Conservation (phyloP, 78 protist genomes). For the Salpingoeca rosetta region DNA sequence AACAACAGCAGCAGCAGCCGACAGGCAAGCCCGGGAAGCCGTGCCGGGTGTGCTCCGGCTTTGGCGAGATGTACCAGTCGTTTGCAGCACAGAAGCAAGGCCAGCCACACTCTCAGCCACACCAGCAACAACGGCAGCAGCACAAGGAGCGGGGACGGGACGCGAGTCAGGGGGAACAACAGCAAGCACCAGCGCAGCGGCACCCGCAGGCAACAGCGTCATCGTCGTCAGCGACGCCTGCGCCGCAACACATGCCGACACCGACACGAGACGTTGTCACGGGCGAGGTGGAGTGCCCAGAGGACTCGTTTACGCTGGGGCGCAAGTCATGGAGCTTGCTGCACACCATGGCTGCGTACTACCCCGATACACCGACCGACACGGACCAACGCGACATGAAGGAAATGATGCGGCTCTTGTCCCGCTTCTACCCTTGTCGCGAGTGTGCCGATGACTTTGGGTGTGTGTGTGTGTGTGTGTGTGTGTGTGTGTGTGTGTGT, state of each 20-base stretch:
- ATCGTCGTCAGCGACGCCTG: no score
- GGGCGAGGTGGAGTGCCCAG: background rate
- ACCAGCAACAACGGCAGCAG: background rate
- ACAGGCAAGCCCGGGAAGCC: no score
- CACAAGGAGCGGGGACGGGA: background rate
- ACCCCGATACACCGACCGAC: background rate
- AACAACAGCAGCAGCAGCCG: no score
- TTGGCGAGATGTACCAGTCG: background rate
- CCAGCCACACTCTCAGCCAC: background rate
- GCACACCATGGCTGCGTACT: slow-evolving; percentile 12
- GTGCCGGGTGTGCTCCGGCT: background rate
- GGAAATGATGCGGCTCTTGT: background rate
- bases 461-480: no score
- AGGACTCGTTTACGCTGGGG: background rate
- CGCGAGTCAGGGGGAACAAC: background rate
- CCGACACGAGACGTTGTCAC: no score
- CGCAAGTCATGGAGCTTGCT: slow-evolving; percentile 3
- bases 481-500: no score
- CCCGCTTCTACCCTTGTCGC: slow-evolving; percentile 1
- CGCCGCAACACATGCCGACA: no score
- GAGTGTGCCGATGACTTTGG: background rate
- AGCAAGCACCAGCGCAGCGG: background rate
- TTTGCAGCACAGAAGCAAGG: background rate
- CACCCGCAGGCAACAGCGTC: no score
- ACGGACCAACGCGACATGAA: background rate